A percentile compares a stretch with the other conserved stretches of the same genome.
phyloP scores from a whole-genome alignment of 2,329 filamentous ascomycete species.

The Aspergillus novofumigatus region DNA sequence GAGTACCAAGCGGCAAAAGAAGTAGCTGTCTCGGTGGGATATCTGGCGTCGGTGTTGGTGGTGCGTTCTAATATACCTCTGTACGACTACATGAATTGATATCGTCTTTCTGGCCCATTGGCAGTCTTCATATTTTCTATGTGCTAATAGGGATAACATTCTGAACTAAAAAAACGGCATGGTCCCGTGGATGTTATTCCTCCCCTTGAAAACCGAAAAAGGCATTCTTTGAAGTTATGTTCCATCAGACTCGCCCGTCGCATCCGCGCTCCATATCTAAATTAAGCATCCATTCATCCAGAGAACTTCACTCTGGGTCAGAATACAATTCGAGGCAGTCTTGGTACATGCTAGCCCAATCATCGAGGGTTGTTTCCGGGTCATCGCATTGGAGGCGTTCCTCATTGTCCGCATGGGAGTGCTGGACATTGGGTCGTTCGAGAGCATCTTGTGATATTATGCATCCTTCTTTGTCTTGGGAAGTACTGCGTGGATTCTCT shows the following conservation, averaged over 20 bases:
- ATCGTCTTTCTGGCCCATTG: constrained; percentile 5
- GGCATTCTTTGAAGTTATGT: not conserved
- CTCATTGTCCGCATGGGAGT: not conserved
- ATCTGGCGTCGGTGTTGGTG: constrained; percentile 5
- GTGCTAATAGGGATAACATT: constrained; percentile 3
- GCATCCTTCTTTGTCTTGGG: not conserved
- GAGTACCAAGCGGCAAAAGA: constrained; percentile 49
- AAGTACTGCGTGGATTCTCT: not conserved
- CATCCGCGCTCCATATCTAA: too few species aligned
- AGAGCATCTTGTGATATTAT: not conserved
- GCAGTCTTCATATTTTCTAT: not conserved
- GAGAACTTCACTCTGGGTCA: constrained; percentile 14
- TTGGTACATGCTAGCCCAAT: constrained; percentile 21
- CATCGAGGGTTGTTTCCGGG: constrained; percentile 16
- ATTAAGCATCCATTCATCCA: constrained; percentile 1
- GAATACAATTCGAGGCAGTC: constrained; percentile 25
- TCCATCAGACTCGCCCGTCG: not conserved
- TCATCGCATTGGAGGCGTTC: constrained; percentile 8
- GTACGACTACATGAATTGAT: constrained; percentile 30
- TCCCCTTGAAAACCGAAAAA: not conserved
- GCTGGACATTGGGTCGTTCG: constrained; percentile 1
- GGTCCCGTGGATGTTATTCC: not conserved
- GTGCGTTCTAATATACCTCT: constrained; percentile 23
- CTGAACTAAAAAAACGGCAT: constrained; percentile 6
- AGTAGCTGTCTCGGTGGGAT: constrained; percentile 20